These are phyloP conservation scores for Lipomyces japonicus DNA, from an alignment of 805 yeast species.

Conservation along the genomic window DNA sequence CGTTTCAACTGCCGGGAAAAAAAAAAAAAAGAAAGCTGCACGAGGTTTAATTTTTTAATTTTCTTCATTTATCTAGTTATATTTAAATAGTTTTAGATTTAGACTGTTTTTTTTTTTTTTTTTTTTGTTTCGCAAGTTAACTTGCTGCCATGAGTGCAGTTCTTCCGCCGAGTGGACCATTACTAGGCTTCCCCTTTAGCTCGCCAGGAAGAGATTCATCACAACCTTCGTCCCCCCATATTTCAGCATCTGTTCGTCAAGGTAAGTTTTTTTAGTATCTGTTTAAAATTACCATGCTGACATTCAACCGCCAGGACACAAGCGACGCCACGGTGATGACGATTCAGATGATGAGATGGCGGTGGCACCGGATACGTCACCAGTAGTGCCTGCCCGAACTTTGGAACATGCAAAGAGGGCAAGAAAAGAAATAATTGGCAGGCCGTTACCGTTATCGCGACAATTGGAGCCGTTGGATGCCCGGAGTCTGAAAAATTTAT, in stretches of 20 bases:
- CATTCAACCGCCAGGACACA: not conserved
- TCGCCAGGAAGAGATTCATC: too few species aligned
- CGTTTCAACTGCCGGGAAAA: too few species aligned
- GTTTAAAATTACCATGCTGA: not conserved
- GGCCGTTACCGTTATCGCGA: conserved; percentile 58
- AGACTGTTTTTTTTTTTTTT: too few species aligned
- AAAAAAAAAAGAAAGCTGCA: not conserved
- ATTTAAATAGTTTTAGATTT: not conserved
- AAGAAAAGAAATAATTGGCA: conserved; percentile 42
- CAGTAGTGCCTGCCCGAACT: conserved; percentile 1
- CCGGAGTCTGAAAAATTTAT: conserved; percentile 49
- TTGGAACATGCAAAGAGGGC: conserved; percentile 14
- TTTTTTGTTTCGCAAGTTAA: too few species aligned
- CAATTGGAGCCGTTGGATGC: conserved; percentile 66
- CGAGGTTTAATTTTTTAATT: not conserved
- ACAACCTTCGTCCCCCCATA: too few species aligned
- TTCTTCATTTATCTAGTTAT: not conserved
- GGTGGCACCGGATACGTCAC: conserved; percentile 21
- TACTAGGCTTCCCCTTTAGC: too few species aligned
- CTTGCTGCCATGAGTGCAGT: conserved; percentile 23
- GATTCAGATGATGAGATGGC: conserved; percentile 27
- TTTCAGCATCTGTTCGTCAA: too few species aligned
- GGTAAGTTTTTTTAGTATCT: not conserved
- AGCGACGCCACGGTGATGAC: conserved; percentile 9
- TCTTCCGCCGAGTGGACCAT: conserved; percentile 23